Evolutionary conservation across 2,329 filamentous ascomycete genomes (phyloP), one percentile per base, ranked within the genome.

Genomic region (Penicillium paneum): DNA sequence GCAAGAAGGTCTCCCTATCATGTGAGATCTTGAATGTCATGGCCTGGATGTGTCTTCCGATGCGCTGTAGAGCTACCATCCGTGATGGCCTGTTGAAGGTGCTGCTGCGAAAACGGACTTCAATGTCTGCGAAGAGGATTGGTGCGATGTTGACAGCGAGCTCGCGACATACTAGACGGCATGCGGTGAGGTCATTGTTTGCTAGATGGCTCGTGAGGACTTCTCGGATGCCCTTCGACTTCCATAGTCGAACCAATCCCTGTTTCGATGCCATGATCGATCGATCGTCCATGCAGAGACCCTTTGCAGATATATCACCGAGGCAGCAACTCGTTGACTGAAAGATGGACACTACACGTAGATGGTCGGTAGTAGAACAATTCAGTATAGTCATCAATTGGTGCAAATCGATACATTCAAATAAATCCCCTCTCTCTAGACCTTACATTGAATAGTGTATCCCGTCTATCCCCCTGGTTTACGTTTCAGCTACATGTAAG

Each of bases 1-100:
- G 89, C 8, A 96, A 79, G 68, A 92, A 92, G 39, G 89, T 94
- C 49, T 89, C 83, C n/a, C 83, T 76, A 6, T 84, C 85, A 74
- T 95, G 90, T 28, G 89, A 83, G 62, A 95, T 82, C 68, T 80
- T 81, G 75, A 96, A 95, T 54, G 83, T 89, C 50, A 96, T 79
- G 55, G 87, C 87, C 73, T 90, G 85, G 65, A 95, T 83, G 71
- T 93, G 84, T 62, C 86, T 85, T 54, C 91, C 91, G 64, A 96
- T 86, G 57, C 89, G 82, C 56, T 12, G 83, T 54, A 96, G 79
- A 24, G 90, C 90, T 56, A 88, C 84, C 62, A 94, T 79, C 47
- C 88, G 83, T 59, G 84, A 82, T 32, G 86, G 83, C 64, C 86
- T 87, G 48, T 89, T 91, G 69, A 96, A 92, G 54, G 87, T 87